Evolutionary conservation across 768 basidiomycete genomes (phyloP).

Genomic region (Lactarius tabidus): DNA sequence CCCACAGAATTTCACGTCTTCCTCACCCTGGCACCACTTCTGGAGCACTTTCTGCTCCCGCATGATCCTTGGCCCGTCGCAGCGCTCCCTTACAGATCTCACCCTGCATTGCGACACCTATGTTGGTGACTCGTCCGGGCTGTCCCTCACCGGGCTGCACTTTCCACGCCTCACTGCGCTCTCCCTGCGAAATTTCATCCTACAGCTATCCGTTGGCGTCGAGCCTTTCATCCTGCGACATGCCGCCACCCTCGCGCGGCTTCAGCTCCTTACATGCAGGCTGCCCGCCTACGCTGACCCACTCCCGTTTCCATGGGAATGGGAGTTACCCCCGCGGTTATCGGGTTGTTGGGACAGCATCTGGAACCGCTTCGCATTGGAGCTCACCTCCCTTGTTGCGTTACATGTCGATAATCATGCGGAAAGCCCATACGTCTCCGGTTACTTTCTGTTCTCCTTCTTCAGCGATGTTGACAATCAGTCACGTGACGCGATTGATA

Average conservation of each 20-base stretch:
- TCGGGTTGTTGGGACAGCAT: too few relatives aligned
- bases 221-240: conserved; percentile 1
- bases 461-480: too few relatives aligned
- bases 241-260: not conserved
- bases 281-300: not conserved
- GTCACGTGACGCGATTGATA: too few relatives aligned
- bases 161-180: not conserved
- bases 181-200: not conserved
- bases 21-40: too few relatives aligned
- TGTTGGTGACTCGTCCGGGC: not conserved
- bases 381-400: too few relatives aligned
- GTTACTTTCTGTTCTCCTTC: too few relatives aligned
- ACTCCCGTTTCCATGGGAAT: too few relatives aligned
- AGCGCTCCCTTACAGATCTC: not conserved
- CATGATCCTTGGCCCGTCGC: not conserved
- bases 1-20: too few relatives aligned
- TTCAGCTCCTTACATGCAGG: not conserved
- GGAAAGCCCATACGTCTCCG: too few relatives aligned
- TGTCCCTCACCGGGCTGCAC: not conserved
- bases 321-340: too few relatives aligned
- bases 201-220: not conserved
- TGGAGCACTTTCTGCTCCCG: not conserved
- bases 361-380: too few relatives aligned
- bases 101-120: not conserved
- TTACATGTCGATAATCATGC: too few relatives aligned